Conservation (phyloP, 2,329 filamentous ascomycete genomes). For the Dactylellina parvicollis region DNA sequence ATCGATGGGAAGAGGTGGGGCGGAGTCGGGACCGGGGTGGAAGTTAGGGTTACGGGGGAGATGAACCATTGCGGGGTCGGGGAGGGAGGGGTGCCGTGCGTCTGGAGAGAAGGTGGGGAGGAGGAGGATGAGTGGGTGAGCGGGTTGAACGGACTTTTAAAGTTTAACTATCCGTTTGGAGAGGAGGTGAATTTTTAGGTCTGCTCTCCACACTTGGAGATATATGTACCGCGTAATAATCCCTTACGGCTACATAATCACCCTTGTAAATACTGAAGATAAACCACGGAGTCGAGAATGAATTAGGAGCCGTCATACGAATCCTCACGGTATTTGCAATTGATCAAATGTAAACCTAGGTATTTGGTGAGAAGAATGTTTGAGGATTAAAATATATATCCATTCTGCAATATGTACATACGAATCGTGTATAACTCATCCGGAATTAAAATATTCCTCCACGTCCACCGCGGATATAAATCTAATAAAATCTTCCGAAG, state of each 20-base stretch:
- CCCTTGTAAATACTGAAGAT: not conserved
- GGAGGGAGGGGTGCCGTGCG: slow-evolving; percentile 60
- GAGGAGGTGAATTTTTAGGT: slow-evolving; percentile 63
- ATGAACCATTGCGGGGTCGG: slow-evolving; percentile 66
- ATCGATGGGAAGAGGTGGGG: slow-evolving; percentile 76
- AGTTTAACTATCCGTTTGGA: slow-evolving; percentile 98
- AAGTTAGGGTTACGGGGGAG: slow-evolving; percentile 89
- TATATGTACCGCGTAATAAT: too few species aligned
- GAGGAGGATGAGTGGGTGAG: slow-evolving; percentile 96
- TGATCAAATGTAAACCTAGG: too few species aligned
- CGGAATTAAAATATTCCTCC: slow-evolving; percentile 21
- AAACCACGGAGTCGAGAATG: too few species aligned
- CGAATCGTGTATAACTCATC: not conserved
- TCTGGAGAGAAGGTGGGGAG: slow-evolving; percentile 64
- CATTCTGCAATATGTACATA: too few species aligned
- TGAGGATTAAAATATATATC: too few species aligned
- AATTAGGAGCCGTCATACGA: too few species aligned
- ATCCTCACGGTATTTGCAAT: too few species aligned
- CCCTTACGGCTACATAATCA: not conserved
- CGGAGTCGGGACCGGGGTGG: slow-evolving; percentile 77
- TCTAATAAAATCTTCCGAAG: slow-evolving; percentile 37
- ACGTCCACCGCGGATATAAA: slow-evolving; percentile 14
- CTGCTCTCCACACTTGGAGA: too few species aligned
- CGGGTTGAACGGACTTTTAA: slow-evolving; percentile 88
- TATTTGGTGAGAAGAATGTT: too few species aligned